Conservation (phyloP, 176 grass and related monocot genomes). For the Urochloa ruziziensis region DNA sequence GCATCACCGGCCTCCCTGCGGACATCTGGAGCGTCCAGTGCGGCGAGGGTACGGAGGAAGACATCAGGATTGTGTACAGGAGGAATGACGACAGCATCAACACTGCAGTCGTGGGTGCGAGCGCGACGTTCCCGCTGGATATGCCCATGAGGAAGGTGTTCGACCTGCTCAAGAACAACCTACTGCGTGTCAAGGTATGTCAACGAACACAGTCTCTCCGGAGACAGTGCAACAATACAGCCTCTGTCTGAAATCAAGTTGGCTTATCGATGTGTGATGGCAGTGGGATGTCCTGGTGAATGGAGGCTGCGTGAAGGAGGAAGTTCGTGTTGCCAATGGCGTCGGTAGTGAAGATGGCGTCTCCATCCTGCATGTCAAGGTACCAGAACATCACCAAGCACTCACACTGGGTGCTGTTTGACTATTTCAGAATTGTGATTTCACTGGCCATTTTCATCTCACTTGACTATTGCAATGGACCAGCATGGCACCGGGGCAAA, state of each 20-base stretch:
- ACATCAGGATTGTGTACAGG: conserved; percentile 44
- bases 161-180: conserved; percentile 39
- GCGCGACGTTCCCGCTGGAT: conserved; percentile 44
- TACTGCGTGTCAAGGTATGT: conserved; percentile 33
- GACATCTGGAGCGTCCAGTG: conserved; percentile 37
- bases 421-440: background rate
- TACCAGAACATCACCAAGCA: background rate
- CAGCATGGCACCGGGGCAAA: background rate
- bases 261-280: background rate
- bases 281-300: conserved; percentile 66
- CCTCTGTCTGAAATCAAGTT: background rate
- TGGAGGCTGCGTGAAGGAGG: conserved; percentile 40
- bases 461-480: background rate
- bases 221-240: background rate
- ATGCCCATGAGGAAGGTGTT: conserved; percentile 33
- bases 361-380: conserved; percentile 54
- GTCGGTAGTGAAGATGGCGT: conserved; percentile 33
- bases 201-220: background rate
- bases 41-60: conserved; percentile 31
- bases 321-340: conserved; percentile 35
- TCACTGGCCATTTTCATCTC: background rate
- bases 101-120: conserved; percentile 32
- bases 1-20: conserved; percentile 19
- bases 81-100: background rate
- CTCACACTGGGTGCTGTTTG: background rate